A percentile compares a stretch with the other conserved stretches of the same genome.
phyloP scores from a whole-genome alignment of 2,329 filamentous ascomycete genomes.

The Alternaria atra region DNA sequence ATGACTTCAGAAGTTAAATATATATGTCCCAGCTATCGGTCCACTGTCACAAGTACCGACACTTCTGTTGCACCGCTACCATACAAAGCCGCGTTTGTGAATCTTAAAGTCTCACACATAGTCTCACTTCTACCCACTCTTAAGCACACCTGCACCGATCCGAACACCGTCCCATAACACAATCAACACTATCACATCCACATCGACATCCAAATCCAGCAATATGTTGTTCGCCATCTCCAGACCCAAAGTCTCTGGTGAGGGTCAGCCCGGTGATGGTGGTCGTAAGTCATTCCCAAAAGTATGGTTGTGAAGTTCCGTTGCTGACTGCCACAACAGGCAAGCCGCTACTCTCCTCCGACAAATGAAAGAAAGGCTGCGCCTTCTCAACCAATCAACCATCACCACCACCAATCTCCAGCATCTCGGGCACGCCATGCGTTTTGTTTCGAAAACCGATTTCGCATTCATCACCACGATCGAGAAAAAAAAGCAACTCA shows the following conservation, averaged over 20 bases:
- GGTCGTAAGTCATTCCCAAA: slow-evolving; percentile 26
- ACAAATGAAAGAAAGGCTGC: slow-evolving; percentile 27
- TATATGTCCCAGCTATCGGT: slow-evolving; percentile 32
- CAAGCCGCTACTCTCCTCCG: slow-evolving; percentile 23
- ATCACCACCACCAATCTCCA: slow-evolving; percentile 10
- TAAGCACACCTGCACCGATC: slow-evolving; percentile 22
- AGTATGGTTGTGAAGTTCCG: background rate
- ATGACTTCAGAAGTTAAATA: slow-evolving; percentile 22
- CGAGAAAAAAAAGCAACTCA: slow-evolving; percentile 10
- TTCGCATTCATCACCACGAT: slow-evolving; percentile 11
- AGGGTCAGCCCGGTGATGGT: slow-evolving; percentile 28
- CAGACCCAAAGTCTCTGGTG: slow-evolving; percentile 21
- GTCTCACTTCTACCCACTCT: slow-evolving; percentile 27
- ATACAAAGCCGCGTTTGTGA: slow-evolving; percentile 20
- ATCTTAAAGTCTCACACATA: slow-evolving; percentile 33
- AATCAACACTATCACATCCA: slow-evolving; percentile 10
- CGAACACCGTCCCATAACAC: slow-evolving; percentile 8
- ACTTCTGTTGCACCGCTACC: slow-evolving; percentile 29
- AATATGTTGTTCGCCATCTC: slow-evolving; percentile 22
- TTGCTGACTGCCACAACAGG: slow-evolving; percentile 24
- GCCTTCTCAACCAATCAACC: slow-evolving; percentile 20
- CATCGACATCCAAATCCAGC: slow-evolving; percentile 15
- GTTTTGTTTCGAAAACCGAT: slow-evolving; percentile 25
- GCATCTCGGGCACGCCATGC: slow-evolving; percentile 28
- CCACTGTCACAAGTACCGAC: slow-evolving; percentile 32